Percentiles rank a stretch among this genome's conserved stretches.
Conservation (phyloP, 495 filamentous ascomycete species). For the Rusavskia elegans region DNA sequence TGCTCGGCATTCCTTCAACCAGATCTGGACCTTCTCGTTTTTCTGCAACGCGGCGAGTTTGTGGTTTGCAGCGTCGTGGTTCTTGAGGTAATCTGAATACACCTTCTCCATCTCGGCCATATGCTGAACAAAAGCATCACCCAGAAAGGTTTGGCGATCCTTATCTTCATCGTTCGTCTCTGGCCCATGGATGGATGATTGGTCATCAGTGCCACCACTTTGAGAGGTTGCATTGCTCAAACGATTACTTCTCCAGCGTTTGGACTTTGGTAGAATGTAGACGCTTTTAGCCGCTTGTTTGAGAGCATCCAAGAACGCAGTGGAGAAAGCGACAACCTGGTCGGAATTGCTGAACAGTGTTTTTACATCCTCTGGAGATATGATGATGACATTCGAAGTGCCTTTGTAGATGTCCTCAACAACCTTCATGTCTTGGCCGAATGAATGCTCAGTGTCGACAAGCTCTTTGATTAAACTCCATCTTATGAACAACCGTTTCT, state of each 20-base stretch:
- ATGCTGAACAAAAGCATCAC: slow-evolving; percentile 59
- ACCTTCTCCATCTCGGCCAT: slow-evolving; percentile 67
- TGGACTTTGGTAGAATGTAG: slow-evolving; percentile 46
- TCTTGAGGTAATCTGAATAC: slow-evolving; percentile 73
- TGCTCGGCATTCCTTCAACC: slow-evolving; percentile 80
- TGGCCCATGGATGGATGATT: slow-evolving; percentile 20
- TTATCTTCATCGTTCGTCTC: slow-evolving; percentile 44
- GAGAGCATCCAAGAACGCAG: slow-evolving; percentile 56
- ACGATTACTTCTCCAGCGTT: slow-evolving; percentile 40
- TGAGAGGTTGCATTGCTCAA: slow-evolving; percentile 30
- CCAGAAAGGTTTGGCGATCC: slow-evolving; percentile 61
- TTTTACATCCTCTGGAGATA: slow-evolving; percentile 73
- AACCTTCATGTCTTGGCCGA: slow-evolving; percentile 85
- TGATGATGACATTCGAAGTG: slow-evolving; percentile 67
- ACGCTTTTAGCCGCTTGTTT: slow-evolving; percentile 60
- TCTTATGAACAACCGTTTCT: slow-evolving; percentile 45
- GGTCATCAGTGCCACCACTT: slow-evolving; percentile 22
- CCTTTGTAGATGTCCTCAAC: slow-evolving; percentile 93
- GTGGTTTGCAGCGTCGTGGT: slow-evolving; percentile 69
- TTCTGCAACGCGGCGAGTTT: slow-evolving; percentile 57
- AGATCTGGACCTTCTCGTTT: slow-evolving; percentile 63
- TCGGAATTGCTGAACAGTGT: slow-evolving; percentile 81
- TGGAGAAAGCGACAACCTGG: slow-evolving; percentile 70
- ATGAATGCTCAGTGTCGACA: slow-evolving; percentile 77
- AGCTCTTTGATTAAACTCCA: slow-evolving; percentile 75